Base-by-base conservation (phyloP, 192 early-diverging fungal species). In the Dissophora ornata region DNA sequence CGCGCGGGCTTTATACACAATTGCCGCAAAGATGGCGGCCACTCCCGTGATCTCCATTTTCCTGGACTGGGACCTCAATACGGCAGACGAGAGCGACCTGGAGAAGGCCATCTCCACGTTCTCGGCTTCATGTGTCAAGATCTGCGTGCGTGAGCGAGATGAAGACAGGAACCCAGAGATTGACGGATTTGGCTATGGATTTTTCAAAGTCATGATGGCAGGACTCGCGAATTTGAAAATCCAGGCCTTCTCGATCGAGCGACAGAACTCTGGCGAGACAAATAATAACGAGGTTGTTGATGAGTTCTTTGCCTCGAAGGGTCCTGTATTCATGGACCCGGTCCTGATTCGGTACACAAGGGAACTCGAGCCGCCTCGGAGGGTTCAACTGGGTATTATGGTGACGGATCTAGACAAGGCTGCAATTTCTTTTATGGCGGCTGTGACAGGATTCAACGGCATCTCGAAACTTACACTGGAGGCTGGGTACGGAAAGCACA, bases 401-500 rank as follows among this genome's bases (percentile, higher is more conserved):
- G 71, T 74, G 1, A 53, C 56, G 25, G 62, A 74, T 42, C 6
- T 74, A 38, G 54, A 62, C 26, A 40, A 44, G 25, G 62, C 71
- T 4, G 41, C 51, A 0, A n/a, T 11, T 1, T 22, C 32, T 0
- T n/a, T 66, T n/a, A 30, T 49, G 22, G 18, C 15, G 18, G 36
- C n/a, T 28, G 15, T 74, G 3, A 2, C 15, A 13, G 71, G 62
- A 25, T 52, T 54, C 15, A 12, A 46, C 26, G 6, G 12, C 0
- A 24, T 74, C 0, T 60, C 62, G 1, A 57, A 65, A 28, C 41
- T 66, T n/a, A 74, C 62, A 2, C 29, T 74, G 49, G 71, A 74
- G 34, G 44, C 53, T 11, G 13, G 34, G 3, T 44, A 64, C 21
- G 54, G 57, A 62, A 55, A 73, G 1, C 62, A 57, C 29, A 50